phyloP scores from a whole-genome alignment of 805 yeast genomes.

The Clavispora asparagi region DNA sequence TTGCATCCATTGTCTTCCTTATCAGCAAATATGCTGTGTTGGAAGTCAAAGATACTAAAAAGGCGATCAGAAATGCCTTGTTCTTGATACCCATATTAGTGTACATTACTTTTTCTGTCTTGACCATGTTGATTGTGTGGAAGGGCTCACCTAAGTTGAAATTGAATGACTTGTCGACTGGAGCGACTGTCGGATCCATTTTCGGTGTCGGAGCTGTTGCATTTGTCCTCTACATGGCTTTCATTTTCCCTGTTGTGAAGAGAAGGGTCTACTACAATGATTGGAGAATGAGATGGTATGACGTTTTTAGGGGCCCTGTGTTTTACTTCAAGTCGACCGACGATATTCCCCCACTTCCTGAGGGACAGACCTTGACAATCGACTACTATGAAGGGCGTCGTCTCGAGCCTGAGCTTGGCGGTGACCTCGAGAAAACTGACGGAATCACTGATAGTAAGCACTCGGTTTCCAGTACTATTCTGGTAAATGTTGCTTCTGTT shows the following conservation, averaged over 20 bases:
- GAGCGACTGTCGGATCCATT: slow-evolving; percentile 53
- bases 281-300: slow-evolving; percentile 60
- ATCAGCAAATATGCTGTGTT: slow-evolving; percentile 56
- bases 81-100: slow-evolving; percentile 56
- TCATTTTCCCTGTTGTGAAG: slow-evolving; percentile 56
- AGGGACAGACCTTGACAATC: slow-evolving; percentile 47
- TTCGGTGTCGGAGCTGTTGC: slow-evolving; percentile 64
- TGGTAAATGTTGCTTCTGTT: slow-evolving; percentile 14
- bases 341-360: slow-evolving; percentile 63
- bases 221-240: slow-evolving; percentile 42
- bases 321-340: slow-evolving; percentile 51
- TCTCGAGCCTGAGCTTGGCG: slow-evolving; percentile 11
- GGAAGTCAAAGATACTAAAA: slow-evolving; percentile 44
- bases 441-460: slow-evolving; percentile 12
- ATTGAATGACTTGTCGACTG: slow-evolving; percentile 47
- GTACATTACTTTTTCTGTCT: slow-evolving; percentile 51
- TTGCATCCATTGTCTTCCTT: slow-evolving; percentile 55
- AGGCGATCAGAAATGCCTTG: slow-evolving; percentile 50
- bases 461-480: slow-evolving; percentile 6
- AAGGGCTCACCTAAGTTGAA: slow-evolving; percentile 71
- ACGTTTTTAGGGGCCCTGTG: slow-evolving; percentile 52
- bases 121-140: slow-evolving; percentile 77
- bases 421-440: slow-evolving; percentile 12
- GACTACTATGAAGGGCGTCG: slow-evolving; percentile 67
- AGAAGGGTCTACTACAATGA: slow-evolving; percentile 59